A percentile compares a stretch with the other conserved stretches of the same genome.
phyloP scores from a whole-genome alignment of 129 eudicot species.

The Chrysanthemum makinoi region DNA sequence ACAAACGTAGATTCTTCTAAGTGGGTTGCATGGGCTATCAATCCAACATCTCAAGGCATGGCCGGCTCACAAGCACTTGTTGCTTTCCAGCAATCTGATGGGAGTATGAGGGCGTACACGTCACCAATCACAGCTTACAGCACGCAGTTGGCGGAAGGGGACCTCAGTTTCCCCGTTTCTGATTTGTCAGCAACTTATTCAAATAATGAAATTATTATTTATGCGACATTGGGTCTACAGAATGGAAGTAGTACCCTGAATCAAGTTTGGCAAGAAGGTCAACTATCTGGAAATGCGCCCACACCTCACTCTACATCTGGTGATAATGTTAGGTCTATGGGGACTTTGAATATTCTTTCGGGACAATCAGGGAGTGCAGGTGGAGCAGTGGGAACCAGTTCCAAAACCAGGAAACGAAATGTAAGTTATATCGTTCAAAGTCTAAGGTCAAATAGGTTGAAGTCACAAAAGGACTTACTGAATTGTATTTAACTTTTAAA shows the following conservation, averaged over 20 bases:
- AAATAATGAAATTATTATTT: slow-evolving; percentile 52
- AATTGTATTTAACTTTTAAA: too few species aligned
- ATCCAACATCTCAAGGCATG: slow-evolving; percentile 63
- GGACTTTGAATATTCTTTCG: slow-evolving; percentile 53
- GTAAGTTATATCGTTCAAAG: slow-evolving; percentile 35
- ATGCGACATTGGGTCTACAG: slow-evolving; percentile 61
- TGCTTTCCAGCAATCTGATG: slow-evolving; percentile 61
- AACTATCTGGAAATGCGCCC: slow-evolving; percentile 44
- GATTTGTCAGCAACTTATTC: slow-evolving; percentile 53
- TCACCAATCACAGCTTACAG: slow-evolving; percentile 51
- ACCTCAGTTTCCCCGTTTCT: slow-evolving; percentile 70
- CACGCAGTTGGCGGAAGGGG: slow-evolving; percentile 52
- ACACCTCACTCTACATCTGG: slow-evolving; percentile 52
- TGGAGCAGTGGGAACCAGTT: slow-evolving; percentile 37
- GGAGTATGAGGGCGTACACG: slow-evolving; percentile 59
- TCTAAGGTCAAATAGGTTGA: neutral
- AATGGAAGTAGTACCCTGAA: slow-evolving; percentile 44
- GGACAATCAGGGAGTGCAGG: slow-evolving; percentile 43
- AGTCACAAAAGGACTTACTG: too few species aligned
- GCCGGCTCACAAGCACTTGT: slow-evolving; percentile 70
- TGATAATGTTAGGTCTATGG: slow-evolving; percentile 52
- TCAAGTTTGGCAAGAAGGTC: slow-evolving; percentile 94
- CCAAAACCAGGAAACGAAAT: slow-evolving; percentile 51
- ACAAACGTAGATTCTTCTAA: slow-evolving; percentile 41
- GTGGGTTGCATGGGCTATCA: slow-evolving; percentile 90